Conservation (phyloP, 805 yeast genomes). For the Yamadazyma laniorum region DNA sequence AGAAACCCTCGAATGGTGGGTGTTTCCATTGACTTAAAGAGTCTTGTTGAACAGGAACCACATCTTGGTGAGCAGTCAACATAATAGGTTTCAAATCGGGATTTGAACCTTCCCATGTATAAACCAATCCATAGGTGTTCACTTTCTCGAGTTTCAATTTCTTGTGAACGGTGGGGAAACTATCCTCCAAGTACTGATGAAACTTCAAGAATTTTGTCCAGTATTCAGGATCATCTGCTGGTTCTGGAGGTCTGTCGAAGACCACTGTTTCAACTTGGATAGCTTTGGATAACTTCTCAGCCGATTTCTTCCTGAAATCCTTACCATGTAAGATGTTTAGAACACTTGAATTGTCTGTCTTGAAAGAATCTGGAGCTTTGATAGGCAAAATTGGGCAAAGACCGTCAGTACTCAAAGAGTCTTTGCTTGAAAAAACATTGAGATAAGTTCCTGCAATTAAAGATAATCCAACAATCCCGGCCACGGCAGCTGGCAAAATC, state of each 20-base stretch:
- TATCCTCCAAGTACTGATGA: constrained; percentile 49
- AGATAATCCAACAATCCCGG: neutral
- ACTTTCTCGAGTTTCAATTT: constrained; percentile 52
- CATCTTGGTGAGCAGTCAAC: constrained; percentile 77
- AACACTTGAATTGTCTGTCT: constrained; percentile 31
- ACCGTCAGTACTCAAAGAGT: constrained; percentile 2
- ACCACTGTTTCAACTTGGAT: constrained; percentile 64
- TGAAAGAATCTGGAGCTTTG: constrained; percentile 26
- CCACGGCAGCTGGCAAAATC: constrained; percentile 1
- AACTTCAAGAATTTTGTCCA: constrained; percentile 43
- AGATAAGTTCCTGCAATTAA: neutral
- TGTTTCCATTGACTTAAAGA: constrained; percentile 59
- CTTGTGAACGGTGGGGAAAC: constrained; percentile 54
- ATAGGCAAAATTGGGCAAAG: constrained; percentile 26
- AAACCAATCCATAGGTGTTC: constrained; percentile 62
- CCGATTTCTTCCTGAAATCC: constrained; percentile 32
- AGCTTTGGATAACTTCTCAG: constrained; percentile 52
- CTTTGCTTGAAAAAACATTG: neutral
- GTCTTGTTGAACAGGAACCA: constrained; percentile 68
- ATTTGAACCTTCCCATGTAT: constrained; percentile 58
- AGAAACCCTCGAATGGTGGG: constrained; percentile 60
- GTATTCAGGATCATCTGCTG: constrained; percentile 50
- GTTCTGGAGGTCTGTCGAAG: constrained; percentile 50
- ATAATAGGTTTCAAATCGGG: constrained; percentile 62
- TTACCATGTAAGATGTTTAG: constrained; percentile 24